Conservation (phyloP, 768 basidiomycete genomes). For the Coprinellus aureogranulatus region DNA sequence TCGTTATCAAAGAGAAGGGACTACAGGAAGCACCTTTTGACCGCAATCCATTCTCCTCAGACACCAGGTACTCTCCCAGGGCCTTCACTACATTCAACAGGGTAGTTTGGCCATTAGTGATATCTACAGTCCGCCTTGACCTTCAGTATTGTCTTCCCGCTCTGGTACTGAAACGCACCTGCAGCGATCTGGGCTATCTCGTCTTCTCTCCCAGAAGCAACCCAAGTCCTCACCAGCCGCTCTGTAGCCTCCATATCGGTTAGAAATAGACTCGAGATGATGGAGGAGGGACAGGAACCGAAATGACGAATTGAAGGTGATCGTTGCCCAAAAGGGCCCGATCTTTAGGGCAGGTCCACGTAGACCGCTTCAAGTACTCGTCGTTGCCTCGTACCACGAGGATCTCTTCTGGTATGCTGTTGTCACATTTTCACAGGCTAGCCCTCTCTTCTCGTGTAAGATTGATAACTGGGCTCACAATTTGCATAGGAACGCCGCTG, state of each 20-base stretch:
- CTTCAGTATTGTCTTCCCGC: not conserved
- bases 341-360: no score
- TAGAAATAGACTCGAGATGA: not conserved
- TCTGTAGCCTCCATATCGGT: slow-evolving; percentile 36
- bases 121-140: slow-evolving; percentile 27
- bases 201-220: slow-evolving; percentile 58
- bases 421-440: no score
- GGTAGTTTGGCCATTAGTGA: slow-evolving; percentile 52
- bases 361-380: no score
- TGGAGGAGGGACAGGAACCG: not conserved
- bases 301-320: not conserved
- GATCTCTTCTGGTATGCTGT: no score
- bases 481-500: no score
- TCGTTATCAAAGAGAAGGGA: not conserved
- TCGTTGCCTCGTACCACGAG: no score
- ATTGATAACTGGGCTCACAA: no score
- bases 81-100: slow-evolving; percentile 81
- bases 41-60: slow-evolving; percentile 75
- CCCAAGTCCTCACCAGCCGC: slow-evolving; percentile 69
- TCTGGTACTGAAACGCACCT: slow-evolving; percentile 41
- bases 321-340: no score
- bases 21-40: slow-evolving; percentile 60
- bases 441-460: no score
- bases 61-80: slow-evolving; percentile 83
- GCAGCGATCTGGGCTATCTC: slow-evolving; percentile 58